These are phyloP conservation scores for Medakamo hakoo DNA, from an alignment of 139 green algal genomes.

Conservation along the genomic window DNA sequence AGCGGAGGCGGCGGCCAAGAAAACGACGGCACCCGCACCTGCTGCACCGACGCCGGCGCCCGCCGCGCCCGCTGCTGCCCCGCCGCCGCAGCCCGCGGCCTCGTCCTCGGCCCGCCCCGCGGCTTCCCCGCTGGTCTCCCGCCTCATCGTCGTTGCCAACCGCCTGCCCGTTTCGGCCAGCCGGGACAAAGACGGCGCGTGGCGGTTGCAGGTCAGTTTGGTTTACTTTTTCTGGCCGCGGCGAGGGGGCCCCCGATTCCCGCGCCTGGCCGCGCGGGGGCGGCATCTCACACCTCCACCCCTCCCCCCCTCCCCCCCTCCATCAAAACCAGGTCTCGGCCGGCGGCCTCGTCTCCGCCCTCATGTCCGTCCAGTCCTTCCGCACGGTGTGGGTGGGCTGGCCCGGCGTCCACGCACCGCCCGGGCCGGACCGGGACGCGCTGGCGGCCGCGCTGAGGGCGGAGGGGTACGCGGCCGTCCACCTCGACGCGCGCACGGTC, in stretches of 20 bases:
- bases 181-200: constrained; percentile 45
- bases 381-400: constrained; percentile 89
- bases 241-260: not conserved
- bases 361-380: constrained; percentile 80
- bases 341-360: constrained; percentile 80
- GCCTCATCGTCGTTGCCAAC: constrained; percentile 93
- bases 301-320: too few relatives aligned
- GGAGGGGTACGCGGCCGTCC: constrained; percentile 80
- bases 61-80: constrained; percentile 1
- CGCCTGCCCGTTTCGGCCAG: constrained; percentile 77
- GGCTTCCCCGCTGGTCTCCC: constrained; percentile 19
- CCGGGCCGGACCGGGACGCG: constrained; percentile 42
- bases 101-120: constrained; percentile 1
- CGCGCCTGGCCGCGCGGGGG: not conserved
- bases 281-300: not conserved
- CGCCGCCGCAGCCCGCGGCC: constrained; percentile 1
- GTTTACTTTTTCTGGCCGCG: too few relatives aligned
- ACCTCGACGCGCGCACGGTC: constrained; percentile 59
- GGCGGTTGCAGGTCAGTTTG: constrained; percentile 56
- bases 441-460: constrained; percentile 48
- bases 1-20: not conserved
- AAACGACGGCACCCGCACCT: too few relatives aligned
- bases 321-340: constrained; percentile 71
- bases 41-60: constrained; percentile 11
- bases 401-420: constrained; percentile 74